Conservation (phyloP, 495 filamentous ascomycete species). For the Aspergillus bertholletiae region DNA sequence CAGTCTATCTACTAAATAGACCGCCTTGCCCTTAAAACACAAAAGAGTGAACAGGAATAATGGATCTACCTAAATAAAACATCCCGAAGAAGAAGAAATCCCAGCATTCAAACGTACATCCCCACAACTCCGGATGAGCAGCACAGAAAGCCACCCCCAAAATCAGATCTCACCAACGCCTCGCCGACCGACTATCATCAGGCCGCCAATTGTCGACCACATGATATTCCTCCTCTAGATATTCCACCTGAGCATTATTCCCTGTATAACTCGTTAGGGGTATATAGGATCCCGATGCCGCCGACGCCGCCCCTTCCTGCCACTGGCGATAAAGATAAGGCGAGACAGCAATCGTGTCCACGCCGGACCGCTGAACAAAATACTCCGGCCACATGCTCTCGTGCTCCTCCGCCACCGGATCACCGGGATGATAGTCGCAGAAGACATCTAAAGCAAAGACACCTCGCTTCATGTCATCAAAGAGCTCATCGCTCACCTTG, state of each 20-base stretch:
- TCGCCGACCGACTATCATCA: not conserved
- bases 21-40: not conserved
- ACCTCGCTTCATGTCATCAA: slow-evolving; percentile 23
- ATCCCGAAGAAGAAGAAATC: not conserved
- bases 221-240: slow-evolving; percentile 4
- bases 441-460: slow-evolving; percentile 21
- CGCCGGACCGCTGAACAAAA: slow-evolving; percentile 1
- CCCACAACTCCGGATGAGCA: not conserved
- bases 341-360: slow-evolving; percentile 12
- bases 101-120: not conserved
- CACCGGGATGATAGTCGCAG: slow-evolving; percentile 25
- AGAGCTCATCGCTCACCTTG: slow-evolving; percentile 18
- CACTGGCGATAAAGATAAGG: slow-evolving; percentile 16
- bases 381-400: slow-evolving; percentile 13
- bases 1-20: not conserved
- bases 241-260: slow-evolving; percentile 6
- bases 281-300: slow-evolving; percentile 5
- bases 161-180: not conserved
- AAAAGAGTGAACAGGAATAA: not conserved
- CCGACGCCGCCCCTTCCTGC: slow-evolving; percentile 2
- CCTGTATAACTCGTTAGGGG: slow-evolving; percentile 13
- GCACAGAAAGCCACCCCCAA: not conserved
- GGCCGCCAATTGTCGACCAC: not conserved
- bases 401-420: slow-evolving; percentile 14
- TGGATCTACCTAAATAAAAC: not conserved